Conservation (phyloP, 2,329 filamentous ascomycete species). For the Apiospora marii region DNA sequence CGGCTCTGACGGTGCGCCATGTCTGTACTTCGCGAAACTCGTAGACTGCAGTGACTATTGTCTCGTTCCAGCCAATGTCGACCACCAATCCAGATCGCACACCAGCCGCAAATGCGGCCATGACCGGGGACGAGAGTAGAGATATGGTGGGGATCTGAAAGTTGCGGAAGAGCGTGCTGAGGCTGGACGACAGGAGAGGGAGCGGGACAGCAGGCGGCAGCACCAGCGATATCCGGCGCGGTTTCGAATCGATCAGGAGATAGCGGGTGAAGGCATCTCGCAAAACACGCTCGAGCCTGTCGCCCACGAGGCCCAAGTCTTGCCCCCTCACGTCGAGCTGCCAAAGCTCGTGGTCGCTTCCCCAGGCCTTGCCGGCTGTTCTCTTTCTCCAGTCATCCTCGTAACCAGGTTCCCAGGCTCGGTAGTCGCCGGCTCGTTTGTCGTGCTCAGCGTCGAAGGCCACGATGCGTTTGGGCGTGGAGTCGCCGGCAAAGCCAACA, state of each 20-base stretch:
- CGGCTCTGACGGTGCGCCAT: slow-evolving; percentile 76
- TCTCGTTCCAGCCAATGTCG: slow-evolving; percentile 93
- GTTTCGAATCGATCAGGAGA: slow-evolving; percentile 76
- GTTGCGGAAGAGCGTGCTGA: slow-evolving; percentile 81
- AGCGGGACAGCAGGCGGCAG: slow-evolving; percentile 81
- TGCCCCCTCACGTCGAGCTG: slow-evolving; percentile 74
- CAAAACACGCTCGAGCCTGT: slow-evolving; percentile 85
- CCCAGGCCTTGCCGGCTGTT: slow-evolving; percentile 63
- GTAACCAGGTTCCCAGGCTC: slow-evolving; percentile 69
- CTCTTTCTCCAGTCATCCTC: slow-evolving; percentile 56
- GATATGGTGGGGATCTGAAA: slow-evolving; percentile 85
- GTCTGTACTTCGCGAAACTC: slow-evolving; percentile 85
- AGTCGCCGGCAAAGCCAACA: slow-evolving; percentile 87
- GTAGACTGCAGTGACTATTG: slow-evolving; percentile 83
- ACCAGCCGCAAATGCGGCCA: slow-evolving; percentile 80
- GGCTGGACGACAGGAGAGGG: slow-evolving; percentile 75
- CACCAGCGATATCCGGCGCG: slow-evolving; percentile 76
- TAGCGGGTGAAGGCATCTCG: slow-evolving; percentile 80
- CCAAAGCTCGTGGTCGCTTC: slow-evolving; percentile 77
- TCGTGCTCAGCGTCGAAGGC: slow-evolving; percentile 79
- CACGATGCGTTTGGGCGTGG: slow-evolving; percentile 74
- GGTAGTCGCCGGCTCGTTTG: slow-evolving; percentile 81
- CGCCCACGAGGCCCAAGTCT: slow-evolving; percentile 82
- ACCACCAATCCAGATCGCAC: slow-evolving; percentile 86
- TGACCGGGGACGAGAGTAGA: slow-evolving; percentile 78